Evolutionary conservation across 129 eudicot species (phyloP).

Genomic region (Calendula officinalis): DNA sequence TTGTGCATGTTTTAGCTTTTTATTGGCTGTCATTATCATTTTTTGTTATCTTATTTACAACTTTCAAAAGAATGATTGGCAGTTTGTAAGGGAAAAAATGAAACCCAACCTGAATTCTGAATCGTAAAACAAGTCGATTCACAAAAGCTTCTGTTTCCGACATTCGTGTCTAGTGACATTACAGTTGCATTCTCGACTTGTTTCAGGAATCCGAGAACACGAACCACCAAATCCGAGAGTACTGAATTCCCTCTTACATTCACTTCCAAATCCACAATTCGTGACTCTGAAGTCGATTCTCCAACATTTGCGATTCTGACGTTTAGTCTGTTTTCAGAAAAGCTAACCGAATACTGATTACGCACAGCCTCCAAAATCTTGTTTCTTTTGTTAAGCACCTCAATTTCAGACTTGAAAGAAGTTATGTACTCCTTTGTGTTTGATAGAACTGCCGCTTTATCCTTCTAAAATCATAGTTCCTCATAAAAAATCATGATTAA

Average conservation of each 20-base stretch:
- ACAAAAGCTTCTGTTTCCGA: conserved; percentile 24
- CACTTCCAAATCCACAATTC: conserved; percentile 50
- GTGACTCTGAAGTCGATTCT: conserved; percentile 47
- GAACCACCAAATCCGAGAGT: conserved; percentile 39
- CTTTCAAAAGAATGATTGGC: too few relatives aligned
- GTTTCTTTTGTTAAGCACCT: conserved; percentile 53
- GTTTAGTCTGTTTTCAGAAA: conserved; percentile 30
- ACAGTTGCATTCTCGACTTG: conserved; percentile 33
- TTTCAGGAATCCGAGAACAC: conserved; percentile 52
- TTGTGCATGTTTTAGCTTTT: too few relatives aligned
- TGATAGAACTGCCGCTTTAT: conserved; percentile 68
- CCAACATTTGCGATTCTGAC: conserved; percentile 31
- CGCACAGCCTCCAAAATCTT: conserved; percentile 42
- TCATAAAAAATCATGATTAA: background rate
- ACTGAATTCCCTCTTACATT: conserved; percentile 44
- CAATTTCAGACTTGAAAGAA: conserved; percentile 52
- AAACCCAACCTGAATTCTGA: conserved; percentile 61
- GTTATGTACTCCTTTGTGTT: conserved; percentile 59
- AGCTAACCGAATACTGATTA: conserved; percentile 11
- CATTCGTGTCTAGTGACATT: conserved; percentile 39
- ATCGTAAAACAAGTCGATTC: conserved; percentile 39
- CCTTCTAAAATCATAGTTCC: conserved; percentile 45
- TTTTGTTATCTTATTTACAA: too few relatives aligned
- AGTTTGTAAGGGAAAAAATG: background rate
- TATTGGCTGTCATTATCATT: too few relatives aligned